A percentile compares a stretch with the other conserved stretches of the same genome.
Evolutionary conservation across 2,329 filamentous ascomycete genomes (phyloP).

Genomic region (Phaeoacremonium minimum): DNA sequence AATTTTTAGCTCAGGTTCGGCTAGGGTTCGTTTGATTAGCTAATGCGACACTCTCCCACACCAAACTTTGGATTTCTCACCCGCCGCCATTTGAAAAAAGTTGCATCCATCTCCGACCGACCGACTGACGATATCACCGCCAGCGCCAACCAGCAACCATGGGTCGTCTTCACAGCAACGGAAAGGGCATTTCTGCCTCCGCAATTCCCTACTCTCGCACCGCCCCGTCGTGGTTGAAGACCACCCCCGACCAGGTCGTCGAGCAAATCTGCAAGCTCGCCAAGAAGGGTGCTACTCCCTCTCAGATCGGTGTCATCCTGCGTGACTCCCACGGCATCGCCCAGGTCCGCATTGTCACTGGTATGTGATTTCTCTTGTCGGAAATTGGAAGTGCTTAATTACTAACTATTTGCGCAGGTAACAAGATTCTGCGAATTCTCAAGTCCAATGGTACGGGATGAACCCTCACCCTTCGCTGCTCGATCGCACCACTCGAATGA

Average conservation of each 20-base stretch:
- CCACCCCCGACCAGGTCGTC: constrained; percentile 95
- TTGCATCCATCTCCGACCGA: no score
- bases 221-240: constrained; percentile 95
- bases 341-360: constrained; percentile 95
- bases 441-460: constrained; percentile 88
- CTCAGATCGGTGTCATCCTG: constrained; percentile 98
- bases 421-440: constrained; percentile 99
- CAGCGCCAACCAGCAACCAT: constrained; percentile 53
- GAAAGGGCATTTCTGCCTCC: constrained; percentile 97
- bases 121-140: no score
- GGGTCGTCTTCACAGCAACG: constrained; percentile 98
- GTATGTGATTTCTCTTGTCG: constrained; percentile 48
- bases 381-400: constrained; percentile 7
- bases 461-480: constrained; percentile 14
- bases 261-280: constrained; percentile 99
- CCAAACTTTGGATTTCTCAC: no score
- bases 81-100: no score
- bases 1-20: no score
- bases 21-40: no score
- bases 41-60: no score
- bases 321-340: constrained; percentile 97
- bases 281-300: constrained; percentile 97
- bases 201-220: constrained; percentile 96
- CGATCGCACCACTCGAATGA: no score
- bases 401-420: constrained; percentile 60